Base-by-base conservation (phyloP, 2,329 filamentous ascomycete species). In the Aspergillus sojae region DNA sequence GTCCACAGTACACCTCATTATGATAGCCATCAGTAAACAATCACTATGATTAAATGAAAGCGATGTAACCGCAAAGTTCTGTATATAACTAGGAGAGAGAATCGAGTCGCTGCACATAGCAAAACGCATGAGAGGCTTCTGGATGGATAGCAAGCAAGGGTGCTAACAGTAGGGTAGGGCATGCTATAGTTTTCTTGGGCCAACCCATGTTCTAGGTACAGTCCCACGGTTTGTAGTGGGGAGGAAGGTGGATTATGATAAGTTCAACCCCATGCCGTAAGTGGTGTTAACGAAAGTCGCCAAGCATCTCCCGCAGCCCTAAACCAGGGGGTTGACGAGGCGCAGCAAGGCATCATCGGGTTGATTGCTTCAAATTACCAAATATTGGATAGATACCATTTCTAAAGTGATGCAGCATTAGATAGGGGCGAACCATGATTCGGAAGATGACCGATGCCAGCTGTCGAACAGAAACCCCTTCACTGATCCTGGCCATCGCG, bases 281-380 rank as follows among this genome's bases (percentile, higher is more conserved):
- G 30, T 36, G 16, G 30, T 28, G 19, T 54, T 36, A n/a, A 12
- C 30, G 10, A 41, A 23, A 36, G 52, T 50, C 14, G 46, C 52
- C 52, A 54, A 54, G 52, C 28, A 54, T 21, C n/a, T 54, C 19
- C 50, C 50, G 28, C 50, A 54, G 30, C 50, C 52, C 52, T 54
- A 54, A 54, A 54, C 23, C 52, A 54, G 52, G 52, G 52, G 52
- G 52, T 54, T 7, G 52, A 54, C 12, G 52, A 54, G 52, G 52
- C 52, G 52, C 52, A 54, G 52, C 52, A 54, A 54, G 52, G 52
- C 52, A 36, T 21, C 52, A 50, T 54, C 11, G 11, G 10, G 6
- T 36, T 2, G 16, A 11, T 54, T 32, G 52, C 26, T 34, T 53
- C 30, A 53, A 34, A 28, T 34, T 53, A 30, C 32, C 52, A 54